Conservation (phyloP, 2,329 filamentous ascomycete genomes). For the Plectosphaerella sp. region DNA sequence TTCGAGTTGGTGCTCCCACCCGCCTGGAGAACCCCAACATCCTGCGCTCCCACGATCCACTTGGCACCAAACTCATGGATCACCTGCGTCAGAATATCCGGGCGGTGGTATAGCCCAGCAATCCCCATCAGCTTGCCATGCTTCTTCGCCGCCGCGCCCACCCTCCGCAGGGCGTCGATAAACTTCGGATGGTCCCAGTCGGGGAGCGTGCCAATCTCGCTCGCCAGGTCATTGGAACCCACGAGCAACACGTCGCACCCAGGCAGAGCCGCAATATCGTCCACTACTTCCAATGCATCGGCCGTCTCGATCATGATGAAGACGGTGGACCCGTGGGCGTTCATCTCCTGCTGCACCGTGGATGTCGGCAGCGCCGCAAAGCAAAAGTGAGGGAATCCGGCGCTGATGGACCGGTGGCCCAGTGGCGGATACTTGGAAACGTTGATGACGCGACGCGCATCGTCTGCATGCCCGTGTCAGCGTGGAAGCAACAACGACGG, state of each 20-base stretch:
- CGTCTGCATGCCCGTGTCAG: conserved; percentile 12
- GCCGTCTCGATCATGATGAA: conserved; percentile 39
- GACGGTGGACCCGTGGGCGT: conserved; percentile 28
- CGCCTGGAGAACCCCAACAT: conserved; percentile 1
- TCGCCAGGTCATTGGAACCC: conserved; percentile 37
- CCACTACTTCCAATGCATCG: conserved; percentile 30
- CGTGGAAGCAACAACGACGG: not conserved
- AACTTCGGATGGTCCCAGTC: conserved; percentile 27
- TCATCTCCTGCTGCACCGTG: conserved; percentile 26
- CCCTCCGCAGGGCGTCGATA: conserved; percentile 14
- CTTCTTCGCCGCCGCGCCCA: conserved; percentile 29
- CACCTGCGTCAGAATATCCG: conserved; percentile 19
- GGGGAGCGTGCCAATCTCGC: conserved; percentile 36
- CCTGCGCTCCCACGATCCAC: conserved; percentile 5
- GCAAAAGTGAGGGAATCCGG: conserved; percentile 28
- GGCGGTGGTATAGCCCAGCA: conserved; percentile 31
- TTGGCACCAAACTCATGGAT: conserved; percentile 4
- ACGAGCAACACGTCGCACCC: conserved; percentile 38
- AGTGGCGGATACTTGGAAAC: conserved; percentile 31
- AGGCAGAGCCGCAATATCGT: conserved; percentile 32
- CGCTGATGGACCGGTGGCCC: conserved; percentile 28
- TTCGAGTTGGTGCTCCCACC: not conserved
- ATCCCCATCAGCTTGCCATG: conserved; percentile 32
- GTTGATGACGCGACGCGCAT: conserved; percentile 28
- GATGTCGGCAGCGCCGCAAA: conserved; percentile 26